Base-by-base conservation (phyloP, 2,329 filamentous ascomycete species). In the Pseudogymnoascus sp. region DNA sequence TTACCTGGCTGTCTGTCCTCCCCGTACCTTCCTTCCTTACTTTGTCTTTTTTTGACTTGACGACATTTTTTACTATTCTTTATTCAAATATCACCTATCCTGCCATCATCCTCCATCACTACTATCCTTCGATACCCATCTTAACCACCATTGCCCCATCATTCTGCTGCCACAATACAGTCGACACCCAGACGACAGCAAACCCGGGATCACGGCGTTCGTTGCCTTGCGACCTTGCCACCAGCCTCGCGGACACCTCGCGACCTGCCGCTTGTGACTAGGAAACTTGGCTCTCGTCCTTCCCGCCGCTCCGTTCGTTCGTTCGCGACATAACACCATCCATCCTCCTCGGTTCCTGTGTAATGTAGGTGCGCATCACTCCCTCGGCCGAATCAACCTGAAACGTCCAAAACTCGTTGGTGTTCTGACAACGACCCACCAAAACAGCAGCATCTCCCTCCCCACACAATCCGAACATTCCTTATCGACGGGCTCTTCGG, bases 391-490 rank as follows among this genome's bases (percentile, higher is more conserved):
- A 59, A 60, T 15, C 65, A 61, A 42, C 60, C 59, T 40, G 65
- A 62, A 59, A 71, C 73, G 38, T 42, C 38, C 17, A 42, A 42
- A 42, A 42, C 38, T 42, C 38, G 38, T 42, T 21, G 17, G 38
- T 42, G 38, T 42, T 42, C 38, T 42, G 66, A 72, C 76, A 67
- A 42, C 38, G 38, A 21, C 17, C 38, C 38, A 50, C 72, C 75
- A 50, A 74, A n/a, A 42, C 23, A 26, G 1, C 26, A 29, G 7
- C 26, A 29, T 7, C 26, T 4, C 38, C 5, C 21, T n/a, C 38
- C 38, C 38, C 37, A 19, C 38, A 19, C 17, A 42, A 19, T 21
- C 38, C 17, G 17, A 42, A 10, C 38, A 42, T 4, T 42, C 38
- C 38, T 42, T 42, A 42, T 42, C 38, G 38, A 42, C 38, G n/a